A percentile compares a stretch with the other conserved stretches of the same genome.
Conservation (phyloP, 1,284 basidiomycete species). For the Ustilago sp. region DNA sequence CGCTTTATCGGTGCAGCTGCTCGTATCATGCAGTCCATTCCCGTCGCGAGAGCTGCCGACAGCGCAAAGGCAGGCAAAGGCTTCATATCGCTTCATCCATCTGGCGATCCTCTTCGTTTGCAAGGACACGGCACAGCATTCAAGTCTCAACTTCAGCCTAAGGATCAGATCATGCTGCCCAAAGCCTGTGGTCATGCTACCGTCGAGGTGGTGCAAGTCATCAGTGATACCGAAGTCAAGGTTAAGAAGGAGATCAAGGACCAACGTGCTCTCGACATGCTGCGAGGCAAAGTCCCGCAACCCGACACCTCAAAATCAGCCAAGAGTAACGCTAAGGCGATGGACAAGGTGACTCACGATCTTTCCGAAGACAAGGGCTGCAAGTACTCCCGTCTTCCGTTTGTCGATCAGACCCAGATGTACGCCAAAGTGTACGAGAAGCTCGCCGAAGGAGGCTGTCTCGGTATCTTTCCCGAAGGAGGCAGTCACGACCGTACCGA, state of each 20-base stretch:
- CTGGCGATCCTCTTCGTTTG: slow-evolving; percentile 74
- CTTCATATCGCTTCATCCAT: slow-evolving; percentile 77
- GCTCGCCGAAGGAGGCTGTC: slow-evolving; percentile 86
- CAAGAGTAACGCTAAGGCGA: slow-evolving; percentile 14
- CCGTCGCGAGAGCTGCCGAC: slow-evolving; percentile 92
- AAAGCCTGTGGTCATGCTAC: slow-evolving; percentile 82
- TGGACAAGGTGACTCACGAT: slow-evolving; percentile 33
- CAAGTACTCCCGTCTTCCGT: slow-evolving; percentile 66
- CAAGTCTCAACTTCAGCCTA: slow-evolving; percentile 79
- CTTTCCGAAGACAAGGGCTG: slow-evolving; percentile 38
- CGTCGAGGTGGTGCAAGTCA: slow-evolving; percentile 86
- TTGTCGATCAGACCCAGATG: slow-evolving; percentile 91
- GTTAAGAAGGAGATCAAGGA: slow-evolving; percentile 86
- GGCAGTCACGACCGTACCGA: slow-evolving; percentile 70
- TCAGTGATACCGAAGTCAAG: slow-evolving; percentile 83
- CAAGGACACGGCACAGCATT: slow-evolving; percentile 86
- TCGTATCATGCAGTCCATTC: slow-evolving; percentile 79
- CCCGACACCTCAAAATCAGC: slow-evolving; percentile 26
- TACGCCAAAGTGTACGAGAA: slow-evolving; percentile 92
- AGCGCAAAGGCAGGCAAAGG: slow-evolving; percentile 84
- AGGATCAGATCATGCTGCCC: slow-evolving; percentile 88
- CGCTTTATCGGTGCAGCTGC: slow-evolving; percentile 85
- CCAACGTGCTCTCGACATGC: slow-evolving; percentile 63
- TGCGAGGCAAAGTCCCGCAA: slow-evolving; percentile 55
- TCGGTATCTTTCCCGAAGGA: slow-evolving; percentile 69